Percentiles rank a stretch among this genome's conserved stretches.
Evolutionary conservation across 768 basidiomycete species (phyloP).

Genomic region (Boletus vinaceobasis): DNA sequence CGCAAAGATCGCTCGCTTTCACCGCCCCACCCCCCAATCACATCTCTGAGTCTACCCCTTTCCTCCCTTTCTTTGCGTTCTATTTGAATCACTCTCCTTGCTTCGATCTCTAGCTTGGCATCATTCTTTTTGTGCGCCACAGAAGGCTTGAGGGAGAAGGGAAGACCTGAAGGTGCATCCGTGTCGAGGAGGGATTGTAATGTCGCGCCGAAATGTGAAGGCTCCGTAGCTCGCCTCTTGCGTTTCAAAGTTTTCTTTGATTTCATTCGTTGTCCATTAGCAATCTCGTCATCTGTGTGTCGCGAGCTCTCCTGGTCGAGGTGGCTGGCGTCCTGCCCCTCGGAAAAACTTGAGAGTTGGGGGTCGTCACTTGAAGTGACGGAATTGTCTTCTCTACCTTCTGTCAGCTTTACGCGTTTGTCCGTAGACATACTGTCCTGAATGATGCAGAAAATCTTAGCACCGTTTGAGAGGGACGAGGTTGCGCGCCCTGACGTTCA

Average conservation of each 20-base stretch:
- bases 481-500: neutral
- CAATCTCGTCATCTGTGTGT: conserved; percentile 67
- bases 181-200: conserved; percentile 72
- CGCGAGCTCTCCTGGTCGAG: conserved; percentile 28
- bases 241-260: conserved; percentile 80
- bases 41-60: conserved; percentile 59
- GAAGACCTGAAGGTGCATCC: conserved; percentile 62
- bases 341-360: conserved; percentile 11
- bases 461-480: neutral
- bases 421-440: conserved; percentile 43
- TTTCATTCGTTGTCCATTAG: conserved; percentile 51
- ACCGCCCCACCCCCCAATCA: conserved; percentile 87
- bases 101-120: conserved; percentile 69
- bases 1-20: conserved; percentile 72
- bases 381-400: conserved; percentile 15
- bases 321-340: conserved; percentile 4
- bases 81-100: conserved; percentile 65
- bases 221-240: conserved; percentile 75
- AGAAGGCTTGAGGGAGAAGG: conserved; percentile 78
- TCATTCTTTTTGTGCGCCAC: conserved; percentile 65
- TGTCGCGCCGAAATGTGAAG: conserved; percentile 70
- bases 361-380: conserved; percentile 3
- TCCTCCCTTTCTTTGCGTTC: conserved; percentile 77
- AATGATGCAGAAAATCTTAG: neutral
- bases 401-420: conserved; percentile 51